phyloP scores from a whole-genome alignment of 2,329 filamentous ascomycete species.

The Exserohilum rostratum region DNA sequence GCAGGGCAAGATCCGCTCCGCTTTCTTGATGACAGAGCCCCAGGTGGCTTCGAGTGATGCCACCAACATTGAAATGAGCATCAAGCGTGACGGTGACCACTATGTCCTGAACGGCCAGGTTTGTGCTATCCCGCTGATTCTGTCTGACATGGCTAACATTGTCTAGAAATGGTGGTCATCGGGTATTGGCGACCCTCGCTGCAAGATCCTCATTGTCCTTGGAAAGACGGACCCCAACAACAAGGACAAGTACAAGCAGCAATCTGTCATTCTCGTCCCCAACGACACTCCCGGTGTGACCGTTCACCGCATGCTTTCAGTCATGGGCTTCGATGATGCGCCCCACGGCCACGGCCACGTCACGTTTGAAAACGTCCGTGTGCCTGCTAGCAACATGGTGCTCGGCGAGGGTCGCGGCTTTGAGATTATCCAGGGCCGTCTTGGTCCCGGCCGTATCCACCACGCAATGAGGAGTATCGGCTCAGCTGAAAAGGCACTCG shows the following conservation, averaged over 20 bases:
- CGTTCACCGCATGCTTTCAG: slow-evolving; percentile 90
- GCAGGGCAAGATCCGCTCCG: slow-evolving; percentile 83
- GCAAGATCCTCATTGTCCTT: slow-evolving; percentile 95
- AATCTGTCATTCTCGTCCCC: slow-evolving; percentile 91
- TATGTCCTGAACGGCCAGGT: slow-evolving; percentile 90
- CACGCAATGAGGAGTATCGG: slow-evolving; percentile 97
- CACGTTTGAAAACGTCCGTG: slow-evolving; percentile 85
- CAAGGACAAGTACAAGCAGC: slow-evolving; percentile 81
- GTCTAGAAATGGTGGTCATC: slow-evolving; percentile 99
- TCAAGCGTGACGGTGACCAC: slow-evolving; percentile 81
- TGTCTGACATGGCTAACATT: slow-evolving; percentile 49
- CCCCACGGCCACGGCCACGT: slow-evolving; percentile 97
- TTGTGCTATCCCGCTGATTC: slow-evolving; percentile 29
- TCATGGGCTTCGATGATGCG: slow-evolving; percentile 98
- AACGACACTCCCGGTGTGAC: slow-evolving; percentile 81
- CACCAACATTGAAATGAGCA: slow-evolving; percentile 86
- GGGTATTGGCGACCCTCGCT: slow-evolving; percentile 89
- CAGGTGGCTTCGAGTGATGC: slow-evolving; percentile 89
- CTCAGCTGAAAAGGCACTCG: slow-evolving; percentile 85
- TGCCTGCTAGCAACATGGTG: slow-evolving; percentile 82
- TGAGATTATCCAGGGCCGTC: slow-evolving; percentile 96
- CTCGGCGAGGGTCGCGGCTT: slow-evolving; percentile 94
- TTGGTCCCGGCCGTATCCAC: slow-evolving; percentile 95
- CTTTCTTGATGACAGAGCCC: slow-evolving; percentile 94
- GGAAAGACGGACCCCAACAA: slow-evolving; percentile 84